A percentile compares a stretch with the other conserved stretches of the same genome.
Evolutionary conservation across 805 yeast species (phyloP).

Genomic region (Monosporozyma servazzii): DNA sequence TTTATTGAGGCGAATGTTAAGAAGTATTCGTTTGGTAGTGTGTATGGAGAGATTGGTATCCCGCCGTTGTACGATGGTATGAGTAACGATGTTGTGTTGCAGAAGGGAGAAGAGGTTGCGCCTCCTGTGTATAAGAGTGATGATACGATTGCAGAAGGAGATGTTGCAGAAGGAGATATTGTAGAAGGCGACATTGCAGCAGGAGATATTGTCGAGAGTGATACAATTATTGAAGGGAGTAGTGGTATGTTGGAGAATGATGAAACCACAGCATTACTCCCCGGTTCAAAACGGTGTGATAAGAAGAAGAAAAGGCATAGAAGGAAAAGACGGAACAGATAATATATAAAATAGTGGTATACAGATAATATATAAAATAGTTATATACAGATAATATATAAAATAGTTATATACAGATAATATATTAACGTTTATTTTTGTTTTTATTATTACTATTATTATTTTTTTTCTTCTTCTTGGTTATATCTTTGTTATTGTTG

Average conservation of each 20-base stretch:
- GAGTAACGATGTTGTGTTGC: conserved; percentile 48
- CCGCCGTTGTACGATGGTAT: conserved; percentile 38
- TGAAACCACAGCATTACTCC: background rate
- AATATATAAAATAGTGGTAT: background rate
- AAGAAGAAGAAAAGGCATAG: conserved; percentile 12
- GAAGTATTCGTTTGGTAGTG: conserved; percentile 65
- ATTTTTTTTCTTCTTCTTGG: conserved; percentile 20
- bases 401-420: background rate
- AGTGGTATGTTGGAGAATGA: background rate
- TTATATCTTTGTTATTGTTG: conserved; percentile 3
- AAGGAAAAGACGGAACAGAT: conserved; percentile 10
- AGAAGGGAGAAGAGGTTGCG: conserved; percentile 60
- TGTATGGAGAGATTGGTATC: conserved; percentile 36
- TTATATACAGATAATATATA: background rate
- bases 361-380: background rate
- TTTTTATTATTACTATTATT: conserved; percentile 24
- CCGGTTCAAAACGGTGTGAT: background rate
- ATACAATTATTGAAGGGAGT: background rate
- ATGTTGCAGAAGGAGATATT: background rate
- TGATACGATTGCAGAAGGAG: background rate
- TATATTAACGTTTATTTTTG: conserved; percentile 20
- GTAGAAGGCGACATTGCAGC: background rate
- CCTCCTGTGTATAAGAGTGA: conserved; percentile 53
- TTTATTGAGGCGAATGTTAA: conserved; percentile 78
- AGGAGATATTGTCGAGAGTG: background rate